These are phyloP conservation scores for Vitis cinerea DNA, from an alignment of 164 flowering plant genomes.

Conservation along the genomic window DNA sequence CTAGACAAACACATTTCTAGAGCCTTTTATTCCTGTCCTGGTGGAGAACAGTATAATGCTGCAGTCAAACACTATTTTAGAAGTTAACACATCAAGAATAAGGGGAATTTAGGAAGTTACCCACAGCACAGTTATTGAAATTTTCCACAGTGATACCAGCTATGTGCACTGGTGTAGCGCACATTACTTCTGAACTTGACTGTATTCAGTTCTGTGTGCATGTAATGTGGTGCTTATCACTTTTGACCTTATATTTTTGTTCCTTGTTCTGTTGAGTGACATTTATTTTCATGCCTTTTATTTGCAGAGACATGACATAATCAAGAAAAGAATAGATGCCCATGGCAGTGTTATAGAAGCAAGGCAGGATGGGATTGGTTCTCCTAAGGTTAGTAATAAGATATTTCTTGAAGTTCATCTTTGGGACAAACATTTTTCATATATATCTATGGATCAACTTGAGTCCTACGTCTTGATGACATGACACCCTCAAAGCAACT, in stretches of 20 bases:
- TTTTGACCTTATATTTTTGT: background rate
- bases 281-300: slow-evolving; percentile 4
- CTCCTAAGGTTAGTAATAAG: slow-evolving; percentile 56
- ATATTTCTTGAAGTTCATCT: background rate
- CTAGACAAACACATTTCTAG: too few species aligned
- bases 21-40: too few species aligned
- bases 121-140: background rate
- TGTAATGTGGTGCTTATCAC: background rate
- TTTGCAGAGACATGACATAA: slow-evolving; percentile 79
- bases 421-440: background rate
- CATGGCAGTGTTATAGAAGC: slow-evolving; percentile 75
- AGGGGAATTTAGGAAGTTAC: background rate
- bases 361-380: slow-evolving; percentile 73
- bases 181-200: too few species aligned
- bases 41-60: too few species aligned
- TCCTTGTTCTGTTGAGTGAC: background rate
- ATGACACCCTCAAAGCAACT: background rate
- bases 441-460: background rate
- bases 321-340: slow-evolving; percentile 67
- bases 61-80: too few species aligned
- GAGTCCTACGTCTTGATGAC: background rate
- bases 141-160: too few species aligned
- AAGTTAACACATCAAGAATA: background rate
- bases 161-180: too few species aligned
- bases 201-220: too few species aligned